Conservation (phyloP, 2,329 filamentous ascomycete species). For the Coniochaeta prunicola region DNA sequence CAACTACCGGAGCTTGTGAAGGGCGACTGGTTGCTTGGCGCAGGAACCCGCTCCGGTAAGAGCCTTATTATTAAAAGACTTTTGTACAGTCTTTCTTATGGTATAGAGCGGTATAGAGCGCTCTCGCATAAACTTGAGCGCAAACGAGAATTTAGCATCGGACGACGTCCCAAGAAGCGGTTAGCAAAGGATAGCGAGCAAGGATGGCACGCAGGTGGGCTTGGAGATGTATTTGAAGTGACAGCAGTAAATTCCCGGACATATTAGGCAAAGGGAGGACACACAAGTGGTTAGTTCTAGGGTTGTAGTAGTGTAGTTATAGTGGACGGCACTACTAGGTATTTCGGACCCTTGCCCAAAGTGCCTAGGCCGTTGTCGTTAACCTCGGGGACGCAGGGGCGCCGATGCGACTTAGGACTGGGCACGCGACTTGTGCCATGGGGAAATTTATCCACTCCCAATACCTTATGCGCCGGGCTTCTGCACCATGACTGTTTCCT, state of each 20-base stretch:
- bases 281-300: not conserved
- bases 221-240: not conserved
- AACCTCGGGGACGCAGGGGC: not conserved
- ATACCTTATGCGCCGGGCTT: not conserved
- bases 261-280: not conserved
- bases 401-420: not conserved
- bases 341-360: not conserved
- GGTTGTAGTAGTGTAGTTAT: conserved; percentile 1
- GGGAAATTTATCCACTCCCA: not conserved
- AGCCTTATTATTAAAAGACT: not conserved
- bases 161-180: not conserved
- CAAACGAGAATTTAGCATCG: not conserved
- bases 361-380: not conserved
- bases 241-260: not conserved
- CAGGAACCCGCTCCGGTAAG: not conserved
- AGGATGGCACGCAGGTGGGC: not conserved
- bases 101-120: no score
- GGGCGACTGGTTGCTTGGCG: not conserved
- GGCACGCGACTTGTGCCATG: conserved; percentile 1
- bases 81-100: not conserved
- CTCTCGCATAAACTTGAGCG: not conserved
- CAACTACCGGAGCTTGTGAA: not conserved
- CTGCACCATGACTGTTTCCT: not conserved
- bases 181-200: not conserved
- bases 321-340: not conserved